Evolutionary conservation across 768 basidiomycete genomes (phyloP).

Genomic region (Mycena epipterygia): DNA sequence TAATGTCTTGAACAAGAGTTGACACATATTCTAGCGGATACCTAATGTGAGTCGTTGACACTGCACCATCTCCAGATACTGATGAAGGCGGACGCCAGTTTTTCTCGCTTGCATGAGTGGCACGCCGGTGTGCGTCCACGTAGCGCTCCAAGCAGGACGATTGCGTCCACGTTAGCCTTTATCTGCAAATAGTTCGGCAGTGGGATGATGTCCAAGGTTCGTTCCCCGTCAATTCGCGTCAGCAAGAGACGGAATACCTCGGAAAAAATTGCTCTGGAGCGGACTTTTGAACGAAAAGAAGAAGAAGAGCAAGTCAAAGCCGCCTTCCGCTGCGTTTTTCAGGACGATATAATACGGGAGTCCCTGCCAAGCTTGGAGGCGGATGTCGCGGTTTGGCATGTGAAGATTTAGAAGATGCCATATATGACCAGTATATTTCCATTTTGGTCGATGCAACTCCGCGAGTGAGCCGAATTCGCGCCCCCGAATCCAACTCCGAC

Average conservation of each 20-base stretch:
- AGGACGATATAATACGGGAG: background rate
- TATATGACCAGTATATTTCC: slow-evolving; percentile 6
- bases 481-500: slow-evolving; percentile 21
- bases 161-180: background rate
- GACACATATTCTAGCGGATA: background rate
- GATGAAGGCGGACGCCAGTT: background rate
- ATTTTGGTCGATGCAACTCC: background rate
- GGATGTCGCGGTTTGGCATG: slow-evolving; percentile 14
- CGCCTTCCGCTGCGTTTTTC: background rate
- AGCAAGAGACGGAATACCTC: background rate
- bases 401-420: slow-evolving; percentile 19
- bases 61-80: slow-evolving; percentile 10
- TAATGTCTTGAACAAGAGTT: slow-evolving; percentile 6
- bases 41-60: slow-evolving; percentile 17
- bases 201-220: background rate
- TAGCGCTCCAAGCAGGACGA: slow-evolving; percentile 6
- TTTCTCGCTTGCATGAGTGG: slow-evolving; percentile 6
- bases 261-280: background rate
- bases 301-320: background rate
- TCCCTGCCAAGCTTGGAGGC: background rate
- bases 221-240: slow-evolving; percentile 14
- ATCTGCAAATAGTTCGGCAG: slow-evolving; percentile 6
- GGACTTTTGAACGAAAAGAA: background rate
- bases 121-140: slow-evolving; percentile 1
- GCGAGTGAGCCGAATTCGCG: background rate